A percentile compares a stretch with the other conserved stretches of the same genome.
phyloP scores from a whole-genome alignment of 768 basidiomycete genomes.

The button mushroom (Agaricus bisporus) region DNA sequence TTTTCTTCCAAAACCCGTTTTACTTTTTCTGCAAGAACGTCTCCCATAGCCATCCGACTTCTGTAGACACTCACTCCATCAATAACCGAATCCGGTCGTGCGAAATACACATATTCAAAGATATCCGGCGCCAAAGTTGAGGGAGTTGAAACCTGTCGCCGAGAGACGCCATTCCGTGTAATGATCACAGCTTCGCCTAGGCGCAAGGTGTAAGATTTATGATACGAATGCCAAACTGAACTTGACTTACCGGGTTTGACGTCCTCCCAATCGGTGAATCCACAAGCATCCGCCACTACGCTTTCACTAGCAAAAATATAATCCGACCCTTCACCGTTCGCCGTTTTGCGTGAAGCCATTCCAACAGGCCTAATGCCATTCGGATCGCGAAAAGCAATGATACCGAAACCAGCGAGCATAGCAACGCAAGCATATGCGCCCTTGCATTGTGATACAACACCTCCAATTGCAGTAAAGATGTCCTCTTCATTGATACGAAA shows the following conservation, averaged over 20 bases:
- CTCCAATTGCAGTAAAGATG: constrained; percentile 90
- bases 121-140: constrained; percentile 93
- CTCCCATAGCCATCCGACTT: constrained; percentile 99
- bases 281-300: constrained; percentile 90
- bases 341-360: constrained; percentile 61
- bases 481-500: constrained; percentile 99
- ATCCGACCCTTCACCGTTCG: constrained; percentile 50
- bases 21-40: constrained; percentile 87
- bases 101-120: constrained; percentile 98
- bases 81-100: constrained; percentile 94
- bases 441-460: constrained; percentile 80
- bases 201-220: not conserved
- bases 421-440: constrained; percentile 97
- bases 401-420: constrained; percentile 99
- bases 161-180: constrained; percentile 70
- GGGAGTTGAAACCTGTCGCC: constrained; percentile 65
- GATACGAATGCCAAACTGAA: not conserved
- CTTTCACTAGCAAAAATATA: constrained; percentile 94
- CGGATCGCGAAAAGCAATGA: constrained; percentile 96
- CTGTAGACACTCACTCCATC: constrained; percentile 97
- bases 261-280: constrained; percentile 91
- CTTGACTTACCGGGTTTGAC: constrained; percentile 69
- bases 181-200: constrained; percentile 94
- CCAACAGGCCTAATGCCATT: constrained; percentile 96
- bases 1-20: constrained; percentile 60